Evolutionary conservation across 805 yeast genomes (phyloP), one percentile per base, ranked within the genome.

Genomic region (Candida caryicola): DNA sequence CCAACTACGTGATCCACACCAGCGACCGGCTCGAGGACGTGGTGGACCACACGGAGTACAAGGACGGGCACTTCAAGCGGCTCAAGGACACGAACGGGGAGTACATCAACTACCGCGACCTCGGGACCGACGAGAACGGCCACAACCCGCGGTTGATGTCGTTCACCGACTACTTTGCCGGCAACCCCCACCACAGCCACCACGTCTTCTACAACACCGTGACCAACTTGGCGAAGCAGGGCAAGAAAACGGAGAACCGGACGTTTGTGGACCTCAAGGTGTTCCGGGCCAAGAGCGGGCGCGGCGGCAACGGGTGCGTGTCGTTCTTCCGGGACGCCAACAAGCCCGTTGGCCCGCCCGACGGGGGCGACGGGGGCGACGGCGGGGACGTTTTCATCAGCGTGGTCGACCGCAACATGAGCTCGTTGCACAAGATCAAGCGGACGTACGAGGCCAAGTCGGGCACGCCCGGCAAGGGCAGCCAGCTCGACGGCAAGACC

Each of bases 291-390:
- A 57, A 64, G 3, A 79, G 95, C 18, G 99, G 99, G 0, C 70
- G 66, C 29, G 99, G 99, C 15, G 99, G 99, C 2, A 72, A 82
- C 55, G 99, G 99, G 5, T 71, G 77, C 23, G 82, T 88, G 0
- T 84, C 97, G 0, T 93, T 93, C 60, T 75, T 82, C 42, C 70
- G 96, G 47, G 98, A 88, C 49, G 85, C 95, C 3, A 86, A 89
- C 29, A 64, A 86, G 30, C 73, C 95, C 0, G 73, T 74, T 14
- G 99, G 99, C 0, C 98, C 99, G 0, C 95, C 99, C 0, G 95
- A 90, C 60, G 99, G 99, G n/a, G 99, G 99, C 7, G 97, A 93
- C 63, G 99, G 99, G 21, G 99, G 98, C 4, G 66, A 72, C 44
- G 99, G 99, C 16, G 99, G 99, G 2, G 73, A 82, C 37, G 74